Evolutionary conservation across 805 yeast genomes (phyloP).

Genomic region (Monosporozyma siamensis): DNA sequence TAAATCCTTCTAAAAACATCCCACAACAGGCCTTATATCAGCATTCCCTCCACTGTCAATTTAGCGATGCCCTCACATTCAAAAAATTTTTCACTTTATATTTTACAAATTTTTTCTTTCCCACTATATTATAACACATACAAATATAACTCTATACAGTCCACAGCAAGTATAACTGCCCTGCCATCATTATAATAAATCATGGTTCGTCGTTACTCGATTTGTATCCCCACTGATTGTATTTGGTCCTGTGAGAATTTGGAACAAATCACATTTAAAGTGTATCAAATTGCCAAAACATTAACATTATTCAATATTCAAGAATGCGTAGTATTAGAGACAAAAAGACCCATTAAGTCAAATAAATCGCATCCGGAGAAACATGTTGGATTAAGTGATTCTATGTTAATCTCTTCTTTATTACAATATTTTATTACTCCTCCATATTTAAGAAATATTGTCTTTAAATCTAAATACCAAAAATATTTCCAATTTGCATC

Average conservation of each 20-base stretch:
- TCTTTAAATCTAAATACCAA: conserved; percentile 42
- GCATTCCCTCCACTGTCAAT: background rate
- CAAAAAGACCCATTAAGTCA: conserved; percentile 20
- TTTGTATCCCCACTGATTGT: conserved; percentile 68
- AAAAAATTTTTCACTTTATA: conserved; percentile 9
- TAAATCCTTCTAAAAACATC: background rate
- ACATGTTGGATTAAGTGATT: conserved; percentile 21
- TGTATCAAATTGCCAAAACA: conserved; percentile 72
- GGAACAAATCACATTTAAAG: conserved; percentile 62
- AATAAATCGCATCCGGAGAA: background rate
- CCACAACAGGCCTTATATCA: background rate
- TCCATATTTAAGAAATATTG: conserved; percentile 58
- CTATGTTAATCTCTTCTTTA: conserved; percentile 54
- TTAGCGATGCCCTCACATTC: conserved; percentile 26
- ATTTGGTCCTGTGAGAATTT: conserved; percentile 54
- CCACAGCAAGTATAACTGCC: too few species aligned
- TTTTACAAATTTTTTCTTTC: background rate
- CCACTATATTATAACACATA: too few species aligned
- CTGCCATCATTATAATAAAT: conserved; percentile 19
- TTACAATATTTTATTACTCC: conserved; percentile 81
- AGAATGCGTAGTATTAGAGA: conserved; percentile 65
- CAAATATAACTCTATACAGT: too few species aligned
- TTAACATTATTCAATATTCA: conserved; percentile 60
- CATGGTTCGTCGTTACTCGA: conserved; percentile 30
- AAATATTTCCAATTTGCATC: conserved; percentile 53